Percentiles rank a stretch among this genome's conserved stretches.
Evolutionary conservation across 108 stramenopile genomes (phyloP).

Genomic region (Skeletonema tropicum): DNA sequence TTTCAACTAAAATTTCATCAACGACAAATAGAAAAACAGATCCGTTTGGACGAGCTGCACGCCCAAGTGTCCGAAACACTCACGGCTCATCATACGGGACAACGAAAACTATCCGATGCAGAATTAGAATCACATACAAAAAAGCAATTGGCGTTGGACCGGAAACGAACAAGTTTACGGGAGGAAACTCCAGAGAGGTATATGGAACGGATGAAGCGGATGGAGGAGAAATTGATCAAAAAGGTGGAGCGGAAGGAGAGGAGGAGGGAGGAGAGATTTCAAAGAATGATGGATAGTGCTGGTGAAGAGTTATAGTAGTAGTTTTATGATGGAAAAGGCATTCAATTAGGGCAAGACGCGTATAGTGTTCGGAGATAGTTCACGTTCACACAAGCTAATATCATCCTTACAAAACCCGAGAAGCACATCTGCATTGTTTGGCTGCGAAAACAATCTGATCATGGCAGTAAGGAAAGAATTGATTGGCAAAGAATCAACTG

Average conservation of each 20-base stretch:
- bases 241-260: conserved; percentile 9
- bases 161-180: conserved; percentile 4
- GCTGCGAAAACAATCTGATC: too few relatives aligned
- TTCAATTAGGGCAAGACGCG: too few relatives aligned
- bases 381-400: too few relatives aligned
- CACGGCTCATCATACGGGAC: background rate
- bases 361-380: too few relatives aligned
- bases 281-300: background rate
- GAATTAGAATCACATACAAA: background rate
- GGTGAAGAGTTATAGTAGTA: background rate
- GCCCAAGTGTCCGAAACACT: background rate
- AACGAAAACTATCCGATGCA: background rate
- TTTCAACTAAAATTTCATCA: background rate
- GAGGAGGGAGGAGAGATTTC: conserved; percentile 5
- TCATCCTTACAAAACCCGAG: too few relatives aligned
- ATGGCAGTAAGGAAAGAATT: too few relatives aligned
- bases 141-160: background rate
- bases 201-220: conserved; percentile 4
- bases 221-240: conserved; percentile 4
- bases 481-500: too few relatives aligned
- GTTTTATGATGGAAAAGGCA: too few relatives aligned
- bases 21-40: background rate
- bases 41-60: background rate
- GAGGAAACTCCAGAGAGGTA: conserved; percentile 13
- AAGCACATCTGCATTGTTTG: too few relatives aligned